Evolutionary conservation across 441 rosid species (phyloP).

Genomic region (Theobroma grandiflorum): DNA sequence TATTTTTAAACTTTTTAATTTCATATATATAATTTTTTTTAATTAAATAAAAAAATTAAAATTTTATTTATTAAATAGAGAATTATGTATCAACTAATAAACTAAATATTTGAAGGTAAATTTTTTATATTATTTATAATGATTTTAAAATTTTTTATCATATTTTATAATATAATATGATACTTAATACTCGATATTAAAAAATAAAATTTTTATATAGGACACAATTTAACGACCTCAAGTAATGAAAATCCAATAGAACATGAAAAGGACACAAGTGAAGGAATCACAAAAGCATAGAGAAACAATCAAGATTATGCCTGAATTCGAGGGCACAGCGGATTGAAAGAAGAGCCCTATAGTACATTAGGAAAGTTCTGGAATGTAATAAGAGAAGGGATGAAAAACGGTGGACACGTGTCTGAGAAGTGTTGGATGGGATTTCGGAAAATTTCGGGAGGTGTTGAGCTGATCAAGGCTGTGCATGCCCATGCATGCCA

Average conservation of each 20-base stretch:
- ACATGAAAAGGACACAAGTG: not conserved
- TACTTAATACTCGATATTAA: too few species aligned
- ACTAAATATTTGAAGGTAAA: too few species aligned
- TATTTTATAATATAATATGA: too few species aligned
- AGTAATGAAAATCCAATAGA: too few species aligned
- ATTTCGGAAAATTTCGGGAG: not conserved
- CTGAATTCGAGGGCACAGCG: not conserved
- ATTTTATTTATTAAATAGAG: too few species aligned
- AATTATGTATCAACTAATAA: too few species aligned
- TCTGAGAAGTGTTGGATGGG: not conserved
- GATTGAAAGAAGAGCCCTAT: not conserved
- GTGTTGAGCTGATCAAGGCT: not conserved
- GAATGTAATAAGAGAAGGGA: not conserved
- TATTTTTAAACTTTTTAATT: too few species aligned
- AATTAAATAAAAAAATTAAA: too few species aligned
- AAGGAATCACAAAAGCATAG: not conserved
- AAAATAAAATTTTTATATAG: not conserved
- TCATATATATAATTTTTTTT: too few species aligned
- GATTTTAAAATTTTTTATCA: too few species aligned
- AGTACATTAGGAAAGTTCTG: not conserved
- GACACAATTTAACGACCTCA: too few species aligned
- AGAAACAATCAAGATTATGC: not conserved
- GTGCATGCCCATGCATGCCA: slow-evolving; percentile 30
- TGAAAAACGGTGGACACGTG: not conserved
- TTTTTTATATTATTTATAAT: too few species aligned